Conservation (phyloP, 1,284 basidiomycete species). For the Fomitiporia mediterranea region DNA sequence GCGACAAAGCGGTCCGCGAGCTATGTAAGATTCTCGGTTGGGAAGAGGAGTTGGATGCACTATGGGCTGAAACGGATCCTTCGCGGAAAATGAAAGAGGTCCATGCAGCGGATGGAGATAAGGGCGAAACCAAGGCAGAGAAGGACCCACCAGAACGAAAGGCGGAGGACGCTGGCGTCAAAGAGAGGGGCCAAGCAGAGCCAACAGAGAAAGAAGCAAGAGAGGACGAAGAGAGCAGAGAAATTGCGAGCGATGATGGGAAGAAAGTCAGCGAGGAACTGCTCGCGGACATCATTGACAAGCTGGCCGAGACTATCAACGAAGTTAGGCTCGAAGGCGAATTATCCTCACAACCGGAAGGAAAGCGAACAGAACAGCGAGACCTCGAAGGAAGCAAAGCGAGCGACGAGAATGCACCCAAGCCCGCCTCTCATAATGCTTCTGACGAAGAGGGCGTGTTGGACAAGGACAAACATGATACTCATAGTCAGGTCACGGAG, state of each 20-base stretch:
- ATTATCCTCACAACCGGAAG: too few species aligned
- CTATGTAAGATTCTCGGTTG: constrained; percentile 65
- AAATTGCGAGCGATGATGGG: constrained; percentile 17
- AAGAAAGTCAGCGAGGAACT: constrained; percentile 22
- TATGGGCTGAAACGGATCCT: constrained; percentile 49
- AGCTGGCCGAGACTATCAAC: constrained; percentile 7
- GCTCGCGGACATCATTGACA: constrained; percentile 14
- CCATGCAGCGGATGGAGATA: neutral
- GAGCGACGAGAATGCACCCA: too few species aligned
- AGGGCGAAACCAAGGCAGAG: constrained; percentile 54
- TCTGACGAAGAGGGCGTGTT: too few species aligned
- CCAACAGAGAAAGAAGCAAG: constrained; percentile 18
- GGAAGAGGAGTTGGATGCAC: constrained; percentile 53
- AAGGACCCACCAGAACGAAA: constrained; percentile 49
- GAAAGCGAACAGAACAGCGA: too few species aligned
- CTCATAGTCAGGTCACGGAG: too few species aligned
- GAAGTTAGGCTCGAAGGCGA: constrained; percentile 2
- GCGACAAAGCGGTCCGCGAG: constrained; percentile 57
- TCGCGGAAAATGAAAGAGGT: constrained; percentile 34
- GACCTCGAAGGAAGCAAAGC: too few species aligned
- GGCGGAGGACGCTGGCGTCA: constrained; percentile 33
- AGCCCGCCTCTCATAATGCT: too few species aligned
- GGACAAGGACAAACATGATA: too few species aligned
- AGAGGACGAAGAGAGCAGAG: constrained; percentile 24
- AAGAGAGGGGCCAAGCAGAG: constrained; percentile 19